Base-by-base conservation (phyloP, 2,329 filamentous ascomycete genomes). In the Pestalotiopsis sp. region DNA sequence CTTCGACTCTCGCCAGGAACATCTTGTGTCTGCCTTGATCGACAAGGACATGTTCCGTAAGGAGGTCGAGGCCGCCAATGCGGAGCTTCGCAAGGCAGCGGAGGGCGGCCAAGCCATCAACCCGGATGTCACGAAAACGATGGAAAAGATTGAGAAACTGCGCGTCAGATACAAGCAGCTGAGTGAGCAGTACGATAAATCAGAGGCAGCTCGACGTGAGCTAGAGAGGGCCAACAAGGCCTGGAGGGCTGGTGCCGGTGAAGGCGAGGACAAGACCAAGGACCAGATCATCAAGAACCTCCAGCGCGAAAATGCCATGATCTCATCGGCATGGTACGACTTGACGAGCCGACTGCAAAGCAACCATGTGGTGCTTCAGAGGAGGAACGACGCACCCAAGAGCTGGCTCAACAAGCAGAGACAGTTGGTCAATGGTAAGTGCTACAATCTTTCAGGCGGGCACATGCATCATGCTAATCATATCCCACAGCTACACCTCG, bases 391-490 rank as follows among this genome's bases (percentile, higher is more conserved):
- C 74, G 87, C 88, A 73, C 92, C 93, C 14, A 91, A 90, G 80
- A 95, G 92, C 81, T 97, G 93, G 92, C 82, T 97, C 74, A 93
- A 93, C 76, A 94, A 93, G 84, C 93, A 96, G 85, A 88, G 93
- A 77, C 88, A 90, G 77, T 85, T 90, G 83, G 88, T 92, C 72
- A 90, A 91, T 79, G 85, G 85, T 88, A 67, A 74, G 82, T 74
- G 59, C 31, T 20, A 11, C 57, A 23, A 13, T 20, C 2, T 36
- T 36, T 2, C 52, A 36, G 13, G 5, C 20, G 60, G 2, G 25
- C 14, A 13, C 9, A n/a, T 11, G 20, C n/a, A 20, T 36, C 3
- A 69, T 23, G 20, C 23, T 52, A 65, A 68, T 74, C 27, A 75
- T 60, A n/a, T 9, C n/a, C 27, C 3, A 23, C 55, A 79, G 77